Evolutionary conservation across 1,284 basidiomycete genomes (phyloP).

Genomic region (Taiwanofungus camphoratus): DNA sequence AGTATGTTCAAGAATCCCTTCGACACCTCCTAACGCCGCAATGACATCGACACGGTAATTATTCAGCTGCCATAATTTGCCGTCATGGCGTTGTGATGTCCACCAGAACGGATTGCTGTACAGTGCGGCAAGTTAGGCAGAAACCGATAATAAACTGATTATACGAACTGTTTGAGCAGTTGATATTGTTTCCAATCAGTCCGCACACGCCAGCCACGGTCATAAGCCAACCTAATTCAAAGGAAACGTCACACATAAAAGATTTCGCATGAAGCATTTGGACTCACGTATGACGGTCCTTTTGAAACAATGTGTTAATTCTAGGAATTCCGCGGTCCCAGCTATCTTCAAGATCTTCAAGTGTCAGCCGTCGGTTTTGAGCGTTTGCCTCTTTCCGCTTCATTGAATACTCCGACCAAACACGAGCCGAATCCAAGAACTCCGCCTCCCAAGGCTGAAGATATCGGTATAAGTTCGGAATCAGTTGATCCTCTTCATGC

Average conservation of each 20-base stretch:
- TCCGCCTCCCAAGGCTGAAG: slow-evolving; percentile 99
- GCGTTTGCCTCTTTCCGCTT: slow-evolving; percentile 99
- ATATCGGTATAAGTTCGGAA: slow-evolving; percentile 97
- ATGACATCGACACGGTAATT: slow-evolving; percentile 99
- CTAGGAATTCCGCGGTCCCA: slow-evolving; percentile 99
- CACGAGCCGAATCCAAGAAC: slow-evolving; percentile 95
- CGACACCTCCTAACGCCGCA: slow-evolving; percentile 96
- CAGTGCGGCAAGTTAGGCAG: not conserved
- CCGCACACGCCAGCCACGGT: slow-evolving; percentile 95
- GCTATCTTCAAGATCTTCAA: slow-evolving; percentile 96
- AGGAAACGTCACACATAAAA: slow-evolving; percentile 22
- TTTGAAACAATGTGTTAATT: slow-evolving; percentile 97
- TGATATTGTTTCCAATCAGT: slow-evolving; percentile 99
- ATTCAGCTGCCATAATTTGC: slow-evolving; percentile 97
- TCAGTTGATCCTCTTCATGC: slow-evolving; percentile 90
- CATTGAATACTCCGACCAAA: slow-evolving; percentile 99
- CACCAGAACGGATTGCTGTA: slow-evolving; percentile 93
- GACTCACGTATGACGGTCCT: slow-evolving; percentile 89
- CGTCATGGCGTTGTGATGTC: slow-evolving; percentile 97
- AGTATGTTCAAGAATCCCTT: slow-evolving; percentile 96
- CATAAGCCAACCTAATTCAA: slow-evolving; percentile 82
- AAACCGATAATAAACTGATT: slow-evolving; percentile 4
- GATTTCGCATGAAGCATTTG: not conserved
- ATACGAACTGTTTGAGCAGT: slow-evolving; percentile 75
- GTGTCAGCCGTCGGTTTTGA: slow-evolving; percentile 90